Base-by-base conservation (phyloP, 345 rosid genomes). In the Citrus inodora region DNA sequence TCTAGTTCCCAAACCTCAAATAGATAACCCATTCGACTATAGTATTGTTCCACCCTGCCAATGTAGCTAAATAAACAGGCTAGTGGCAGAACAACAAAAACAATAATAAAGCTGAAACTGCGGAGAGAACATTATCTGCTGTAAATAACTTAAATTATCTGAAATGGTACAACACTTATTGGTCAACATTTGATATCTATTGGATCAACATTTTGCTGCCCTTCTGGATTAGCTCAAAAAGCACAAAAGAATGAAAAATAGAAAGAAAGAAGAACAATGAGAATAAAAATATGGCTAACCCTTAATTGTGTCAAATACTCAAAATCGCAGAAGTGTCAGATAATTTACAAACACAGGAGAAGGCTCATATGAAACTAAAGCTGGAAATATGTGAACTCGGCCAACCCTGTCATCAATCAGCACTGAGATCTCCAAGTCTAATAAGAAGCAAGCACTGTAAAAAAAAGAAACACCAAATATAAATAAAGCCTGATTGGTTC, bases 331-430 rank as follows among this genome's bases (percentile, higher is more conserved):
- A 55, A 76, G 66, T 76, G 61, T 76, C 62, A 62, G 46, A 77
- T 79, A 80, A 82, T 85, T 55, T 80, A 88, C 83, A 79, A 70
- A 76, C 72, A 68, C 33, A 38, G 73, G 33, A 65, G 75, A 70
- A 25, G 68, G 25, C 56, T 67, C 35, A 6, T 10, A 16, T 3
- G 22, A 67, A 61, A 40, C 46, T 27, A 40, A 55, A 25, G 32
- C 73, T 69, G 53, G 40, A 51, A 73, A 19, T 28, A 51, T 25
- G 35, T 30, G 2, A 70, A 70, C 38, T 66, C 21, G 48, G 58
- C 42, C 30, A 70, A 74, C 64, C 27, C 38, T 17, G 28, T 37
- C 8, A 28, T 70, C 33, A 63, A 25, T 67, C 74, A 40, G 74
- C 68, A 10, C 46, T n/a, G 30, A 35, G 60, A 79, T 76, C 59